A percentile compares a stretch with the other conserved stretches of the same genome.
Conservation (phyloP, 768 basidiomycete species). For the Tremella mesenterica region DNA sequence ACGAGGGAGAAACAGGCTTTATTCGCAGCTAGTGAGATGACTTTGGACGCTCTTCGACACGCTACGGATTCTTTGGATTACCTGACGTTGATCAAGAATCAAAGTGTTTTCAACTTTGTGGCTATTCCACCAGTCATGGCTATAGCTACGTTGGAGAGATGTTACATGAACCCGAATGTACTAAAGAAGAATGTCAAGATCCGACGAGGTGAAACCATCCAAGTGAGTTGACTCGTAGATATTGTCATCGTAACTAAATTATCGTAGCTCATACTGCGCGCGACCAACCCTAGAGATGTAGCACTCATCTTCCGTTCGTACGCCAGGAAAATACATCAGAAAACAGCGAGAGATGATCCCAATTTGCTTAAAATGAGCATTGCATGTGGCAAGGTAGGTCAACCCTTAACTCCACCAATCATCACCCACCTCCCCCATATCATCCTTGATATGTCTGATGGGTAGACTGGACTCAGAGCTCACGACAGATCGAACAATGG, state of each 20-base stretch:
- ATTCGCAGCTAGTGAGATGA: slow-evolving; percentile 79
- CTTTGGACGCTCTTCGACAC: slow-evolving; percentile 77
- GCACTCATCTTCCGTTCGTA: slow-evolving; percentile 77
- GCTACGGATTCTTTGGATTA: slow-evolving; percentile 81
- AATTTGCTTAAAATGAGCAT: slow-evolving; percentile 74
- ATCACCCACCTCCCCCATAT: neutral
- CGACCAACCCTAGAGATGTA: slow-evolving; percentile 86
- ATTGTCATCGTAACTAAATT: slow-evolving; percentile 1
- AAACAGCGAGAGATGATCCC: slow-evolving; percentile 70
- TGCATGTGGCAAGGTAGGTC: slow-evolving; percentile 67
- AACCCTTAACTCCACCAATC: neutral
- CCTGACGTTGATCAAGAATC: slow-evolving; percentile 72
- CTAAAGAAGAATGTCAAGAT: slow-evolving; percentile 88
- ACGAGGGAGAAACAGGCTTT: slow-evolving; percentile 58
- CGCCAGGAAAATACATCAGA: slow-evolving; percentile 71
- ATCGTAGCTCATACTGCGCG: slow-evolving; percentile 74
- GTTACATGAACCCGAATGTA: slow-evolving; percentile 86
- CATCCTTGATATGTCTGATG: no score
- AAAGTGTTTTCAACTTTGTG: slow-evolving; percentile 90
- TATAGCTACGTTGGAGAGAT: slow-evolving; percentile 80
- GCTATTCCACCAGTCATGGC: slow-evolving; percentile 94
- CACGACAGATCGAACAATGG: slow-evolving; percentile 81
- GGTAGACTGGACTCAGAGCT: no score
- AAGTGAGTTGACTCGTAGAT: slow-evolving; percentile 50
- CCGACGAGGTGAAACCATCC: slow-evolving; percentile 77